Evolutionary conservation across 1,284 basidiomycete genomes (phyloP).

Genomic region (Thelephora terrestris): DNA sequence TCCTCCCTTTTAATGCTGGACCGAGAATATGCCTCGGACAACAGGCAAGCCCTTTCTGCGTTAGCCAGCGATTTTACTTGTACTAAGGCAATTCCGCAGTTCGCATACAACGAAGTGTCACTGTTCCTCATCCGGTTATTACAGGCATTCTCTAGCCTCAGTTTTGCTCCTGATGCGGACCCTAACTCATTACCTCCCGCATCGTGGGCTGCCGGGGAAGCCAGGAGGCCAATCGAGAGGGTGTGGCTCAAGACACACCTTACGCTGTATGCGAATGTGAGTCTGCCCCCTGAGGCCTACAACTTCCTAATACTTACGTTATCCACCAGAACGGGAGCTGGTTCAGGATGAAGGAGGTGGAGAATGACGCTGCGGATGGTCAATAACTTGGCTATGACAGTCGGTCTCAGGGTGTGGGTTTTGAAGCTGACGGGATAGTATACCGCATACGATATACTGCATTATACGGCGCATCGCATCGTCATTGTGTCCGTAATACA

Average conservation of each 20-base stretch:
- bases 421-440: too few relatives aligned
- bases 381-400: too few relatives aligned
- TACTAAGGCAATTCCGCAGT: slow-evolving; percentile 11
- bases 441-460: too few relatives aligned
- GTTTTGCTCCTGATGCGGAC: slow-evolving; percentile 22
- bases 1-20: slow-evolving; percentile 24
- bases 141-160: slow-evolving; percentile 24
- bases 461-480: too few relatives aligned
- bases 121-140: slow-evolving; percentile 30
- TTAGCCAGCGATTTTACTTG: not conserved
- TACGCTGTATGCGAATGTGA: slow-evolving; percentile 4
- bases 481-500: not conserved
- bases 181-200: slow-evolving; percentile 18
- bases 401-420: too few relatives aligned
- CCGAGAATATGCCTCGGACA: slow-evolving; percentile 21
- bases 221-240: slow-evolving; percentile 19
- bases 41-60: slow-evolving; percentile 6
- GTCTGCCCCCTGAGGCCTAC: not conserved
- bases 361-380: not conserved
- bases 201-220: slow-evolving; percentile 16
- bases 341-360: not conserved
- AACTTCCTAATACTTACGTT: not conserved
- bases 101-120: slow-evolving; percentile 31
- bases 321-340: not conserved
- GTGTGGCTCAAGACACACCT: slow-evolving; percentile 11